Base-by-base conservation (phyloP, 2,329 filamentous ascomycete species). In the Fusarium camptoceras region DNA sequence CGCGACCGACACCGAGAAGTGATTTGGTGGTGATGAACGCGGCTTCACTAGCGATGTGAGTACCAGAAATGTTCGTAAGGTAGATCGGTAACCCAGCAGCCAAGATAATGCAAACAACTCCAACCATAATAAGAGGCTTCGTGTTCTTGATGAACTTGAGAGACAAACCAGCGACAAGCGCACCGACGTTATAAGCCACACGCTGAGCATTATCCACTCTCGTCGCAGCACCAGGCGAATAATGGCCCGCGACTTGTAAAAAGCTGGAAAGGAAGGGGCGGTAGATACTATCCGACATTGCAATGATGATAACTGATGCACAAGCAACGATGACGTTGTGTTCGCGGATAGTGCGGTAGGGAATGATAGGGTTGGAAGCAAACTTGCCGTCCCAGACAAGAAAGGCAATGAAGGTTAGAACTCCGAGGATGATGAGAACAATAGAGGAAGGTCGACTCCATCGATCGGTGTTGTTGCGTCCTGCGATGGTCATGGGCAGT, bases 231-330 rank as follows among this genome's bases (percentile, higher is more conserved):
- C 68, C 68, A 0, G 68, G 68, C 0, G 68, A 71, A 11, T 72
- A 71, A 1, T 71, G 64, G 0, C 68, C 68, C 0, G 68, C 64
- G 8, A 72, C 68, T 9, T 71, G 68, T 0, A 71, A 34, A 10
- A 71, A 71, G 12, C 68, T 71, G 0, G 68, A 72, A 3, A 72
- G 53, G 15, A 71, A 71, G 0, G 68, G 68, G 2, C 68, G 44
- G 16, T 71, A 71, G 6, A 71, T 55, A 2, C 68, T 71, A 6
- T 71, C 68, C 4, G 68, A 68, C 68, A 70, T 72, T 2, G 68
- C 64, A 8, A 71, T 71, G 2, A 66, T 50, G 1, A 62, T 63
- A 0, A 66, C 69, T 0, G 68, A 71, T 3, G 43, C 69, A 12
- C 68, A 71, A 0, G 68, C 68, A 6, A 72, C 27, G 3, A 72